Base-by-base conservation (phyloP, 2,329 filamentous ascomycete species). In the Paecilomyces sp. region DNA sequence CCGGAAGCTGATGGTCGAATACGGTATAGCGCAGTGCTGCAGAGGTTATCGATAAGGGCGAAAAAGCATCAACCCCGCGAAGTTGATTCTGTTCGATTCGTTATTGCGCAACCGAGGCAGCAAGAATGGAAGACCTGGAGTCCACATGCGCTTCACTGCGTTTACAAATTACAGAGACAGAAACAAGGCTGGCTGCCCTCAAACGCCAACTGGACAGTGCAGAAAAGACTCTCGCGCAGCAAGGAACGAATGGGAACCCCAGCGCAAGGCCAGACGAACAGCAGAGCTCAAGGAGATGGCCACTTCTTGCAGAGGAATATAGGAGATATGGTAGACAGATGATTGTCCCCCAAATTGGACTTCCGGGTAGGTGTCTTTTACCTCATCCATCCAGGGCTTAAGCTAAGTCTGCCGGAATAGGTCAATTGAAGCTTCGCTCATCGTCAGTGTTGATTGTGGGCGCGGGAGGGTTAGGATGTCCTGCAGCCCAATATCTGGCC, bases 401-500 rank as follows among this genome's bases (percentile, higher is more conserved):
- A 8, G 41, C 41, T 47, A 47, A 47, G n/a, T 47, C 41, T 8
- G 11, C 56, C 12, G 9, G 34, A 54, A 52, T 54, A 91, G 91
- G 90, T 0, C 93, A 97, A 75, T 78, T 93, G 6, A 81, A 84
- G 33, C 79, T 97, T 15, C 88, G 86, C 67, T 78, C 81, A 0
- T 81, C 90, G 0, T 85, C 81, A 22, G 87, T 97, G 4, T 81
- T 97, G 7, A 81, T 99, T 54, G 83, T 99, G 25, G 94, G 94
- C 11, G 88, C 90, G 1, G 94, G 94, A 5, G 94, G 94, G 0
- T 79, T 99, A 12, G 94, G 94, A 11, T 97, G 91, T 71, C 94
- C 94, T 11, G 92, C 94, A 12, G 90, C 92, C 0, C 84, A 90
- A n/a, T 99, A 99, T 71, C 84, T 99, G 1, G 91, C 92, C 9